Evolutionary conservation across 192 early-diverging fungal species (phyloP).

Genomic region (Coemansia sp.): DNA sequence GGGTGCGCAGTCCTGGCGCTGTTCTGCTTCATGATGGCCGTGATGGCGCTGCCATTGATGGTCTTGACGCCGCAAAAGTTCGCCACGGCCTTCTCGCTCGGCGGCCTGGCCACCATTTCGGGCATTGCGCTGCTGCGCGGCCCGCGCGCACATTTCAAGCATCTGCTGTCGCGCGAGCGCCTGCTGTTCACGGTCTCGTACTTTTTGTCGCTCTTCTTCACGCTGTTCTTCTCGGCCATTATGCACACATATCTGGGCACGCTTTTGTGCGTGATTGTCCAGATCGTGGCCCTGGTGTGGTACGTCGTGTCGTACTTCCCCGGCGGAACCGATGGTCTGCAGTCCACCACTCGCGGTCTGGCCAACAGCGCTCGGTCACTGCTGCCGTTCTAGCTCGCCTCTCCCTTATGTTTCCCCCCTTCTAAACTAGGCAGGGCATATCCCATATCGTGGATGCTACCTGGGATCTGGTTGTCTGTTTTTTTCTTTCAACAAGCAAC

Average conservation of each 20-base stretch:
- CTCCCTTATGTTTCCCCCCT: too few relatives aligned
- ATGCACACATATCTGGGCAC: slow-evolving; percentile 77
- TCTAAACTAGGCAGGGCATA: too few relatives aligned
- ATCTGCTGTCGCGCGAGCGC: slow-evolving; percentile 75
- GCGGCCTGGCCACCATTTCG: slow-evolving; percentile 51
- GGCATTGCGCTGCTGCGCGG: slow-evolving; percentile 77
- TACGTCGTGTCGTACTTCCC: slow-evolving; percentile 83
- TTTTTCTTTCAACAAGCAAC: not conserved
- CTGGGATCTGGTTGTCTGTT: not conserved
- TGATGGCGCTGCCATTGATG: slow-evolving; percentile 65
- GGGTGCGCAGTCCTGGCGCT: slow-evolving; percentile 48
- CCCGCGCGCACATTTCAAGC: slow-evolving; percentile 74
- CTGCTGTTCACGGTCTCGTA: slow-evolving; percentile 79
- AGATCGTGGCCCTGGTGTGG: slow-evolving; percentile 79
- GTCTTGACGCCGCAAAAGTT: slow-evolving; percentile 70
- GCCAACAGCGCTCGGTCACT: slow-evolving; percentile 41
- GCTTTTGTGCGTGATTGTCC: slow-evolving; percentile 72
- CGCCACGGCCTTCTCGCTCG: slow-evolving; percentile 74
- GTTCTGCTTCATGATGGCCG: slow-evolving; percentile 54
- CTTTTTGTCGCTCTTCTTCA: slow-evolving; percentile 77
- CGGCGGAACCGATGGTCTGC: slow-evolving; percentile 61
- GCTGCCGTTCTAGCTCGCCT: slow-evolving; percentile 33
- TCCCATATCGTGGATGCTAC: too few relatives aligned
- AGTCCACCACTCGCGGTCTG: slow-evolving; percentile 54
- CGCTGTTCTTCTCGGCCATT: slow-evolving; percentile 75